Evolutionary conservation across 176 grass and related monocot species (phyloP), one percentile per base, ranked within the genome.

Genomic region (Aegilops bicornis): DNA sequence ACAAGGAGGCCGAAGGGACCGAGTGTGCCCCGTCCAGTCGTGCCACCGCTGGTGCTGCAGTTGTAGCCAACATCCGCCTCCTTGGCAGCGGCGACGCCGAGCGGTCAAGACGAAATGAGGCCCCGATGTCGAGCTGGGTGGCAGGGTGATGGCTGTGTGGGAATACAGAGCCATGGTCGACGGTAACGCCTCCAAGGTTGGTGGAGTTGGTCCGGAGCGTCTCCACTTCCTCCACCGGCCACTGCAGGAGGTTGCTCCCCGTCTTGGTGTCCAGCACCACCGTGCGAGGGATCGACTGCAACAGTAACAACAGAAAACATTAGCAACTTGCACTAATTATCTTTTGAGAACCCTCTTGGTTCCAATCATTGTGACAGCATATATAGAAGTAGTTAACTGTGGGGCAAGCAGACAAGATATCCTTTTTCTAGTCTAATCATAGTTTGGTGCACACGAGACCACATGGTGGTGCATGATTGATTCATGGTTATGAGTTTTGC

Each of bases 101-200:
- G 61, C 10, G 37, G 47, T 95, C 86, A 2, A 98, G 43, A 61
- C 88, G 33, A 80, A 98, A 98, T 65, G 92, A 90, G 2, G 87
- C 93, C 47, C 80, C 35, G 81, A 98, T 98, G 79, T 98, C 96
- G 19, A 98, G 79, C 91, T 98, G 96, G n/a, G 96, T 87, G 74
- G 93, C 88, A 66, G 78, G 80, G 35, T 60, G 87, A 32, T 87
- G 86, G 73, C 60, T 81, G 81, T 96, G 88, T 7, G 82, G 90
- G 50, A 94, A 76, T 3, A 88, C 61, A 1, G 93, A 96, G 73
- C 86, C 91, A 59, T 86, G 17, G 45, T 89, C 82, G 52, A 98
- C 63, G 62, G 86, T 94, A 86, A 98, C 25, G 76, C 54, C 2
- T 2, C 79, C 70, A 17, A 92, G 81, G 59, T 85, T 79, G 11